Percentiles rank a stretch among this genome's conserved stretches.
Evolutionary conservation across 2,329 filamentous ascomycete species (phyloP).

Genomic region (Hypoxylon sp.): DNA sequence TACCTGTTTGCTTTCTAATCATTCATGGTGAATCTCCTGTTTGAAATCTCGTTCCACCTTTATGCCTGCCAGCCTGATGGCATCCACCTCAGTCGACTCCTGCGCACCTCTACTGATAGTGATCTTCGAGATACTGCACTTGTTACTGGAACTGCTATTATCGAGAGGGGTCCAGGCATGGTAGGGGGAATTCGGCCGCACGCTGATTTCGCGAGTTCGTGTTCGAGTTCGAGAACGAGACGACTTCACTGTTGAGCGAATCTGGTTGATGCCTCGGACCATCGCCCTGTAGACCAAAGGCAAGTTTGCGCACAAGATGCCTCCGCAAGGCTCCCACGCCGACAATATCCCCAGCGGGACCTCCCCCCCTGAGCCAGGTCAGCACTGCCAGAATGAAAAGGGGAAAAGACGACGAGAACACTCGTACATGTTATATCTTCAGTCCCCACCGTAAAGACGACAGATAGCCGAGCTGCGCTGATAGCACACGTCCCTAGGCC

Average conservation of each 20-base stretch:
- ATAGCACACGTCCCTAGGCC: conserved; percentile 45
- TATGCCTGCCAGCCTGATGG: conserved; percentile 22
- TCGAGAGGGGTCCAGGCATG: conserved; percentile 41
- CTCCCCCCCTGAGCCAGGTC: conserved; percentile 38
- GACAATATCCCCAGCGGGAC: conserved; percentile 47
- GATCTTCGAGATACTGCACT: conserved; percentile 27
- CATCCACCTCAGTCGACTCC: conserved; percentile 22
- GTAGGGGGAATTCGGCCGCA: conserved; percentile 16
- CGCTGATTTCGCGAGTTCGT: conserved; percentile 13
- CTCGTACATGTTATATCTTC: conserved; percentile 45
- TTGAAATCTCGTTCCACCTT: conserved; percentile 35
- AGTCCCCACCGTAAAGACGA: conserved; percentile 43
- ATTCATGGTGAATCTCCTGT: conserved; percentile 31
- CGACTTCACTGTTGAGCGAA: conserved; percentile 24
- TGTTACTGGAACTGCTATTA: conserved; percentile 13
- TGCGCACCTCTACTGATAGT: conserved; percentile 20
- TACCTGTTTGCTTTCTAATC: background rate
- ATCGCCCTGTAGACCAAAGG: conserved; percentile 42
- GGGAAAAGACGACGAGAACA: background rate
- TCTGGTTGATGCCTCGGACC: conserved; percentile 52
- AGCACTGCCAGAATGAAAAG: conserved; percentile 1
- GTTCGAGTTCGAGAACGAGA: conserved; percentile 16
- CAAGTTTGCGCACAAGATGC: conserved; percentile 47
- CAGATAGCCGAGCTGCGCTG: conserved; percentile 43
- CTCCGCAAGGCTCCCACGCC: conserved; percentile 45